Conservation (phyloP, 306 rosid genomes). For the Neltuma alba region DNA sequence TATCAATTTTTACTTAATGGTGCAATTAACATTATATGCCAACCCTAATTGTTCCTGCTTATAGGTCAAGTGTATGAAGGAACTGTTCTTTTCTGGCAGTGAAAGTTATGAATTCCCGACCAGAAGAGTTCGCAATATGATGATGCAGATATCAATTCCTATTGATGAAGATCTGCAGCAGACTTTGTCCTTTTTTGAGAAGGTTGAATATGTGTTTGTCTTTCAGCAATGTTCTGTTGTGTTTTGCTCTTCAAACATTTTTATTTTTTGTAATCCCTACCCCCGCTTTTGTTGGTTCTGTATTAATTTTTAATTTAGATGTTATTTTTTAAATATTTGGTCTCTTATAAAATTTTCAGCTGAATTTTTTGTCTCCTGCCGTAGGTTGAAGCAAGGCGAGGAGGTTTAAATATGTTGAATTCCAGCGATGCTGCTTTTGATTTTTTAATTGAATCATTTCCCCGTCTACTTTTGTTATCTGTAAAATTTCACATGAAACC, state of each 20-base stretch:
- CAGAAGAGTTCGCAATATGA: slow-evolving; percentile 64
- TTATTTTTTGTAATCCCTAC: not conserved
- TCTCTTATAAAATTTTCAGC: not conserved
- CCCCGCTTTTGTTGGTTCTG: not conserved
- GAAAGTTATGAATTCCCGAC: slow-evolving; percentile 40
- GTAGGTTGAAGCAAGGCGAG: slow-evolving; percentile 81
- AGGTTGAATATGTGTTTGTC: slow-evolving; percentile 44
- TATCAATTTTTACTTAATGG: not conserved
- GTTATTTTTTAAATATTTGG: not conserved
- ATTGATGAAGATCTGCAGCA: slow-evolving; percentile 80
- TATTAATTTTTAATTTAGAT: slow-evolving; percentile 3
- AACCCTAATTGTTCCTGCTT: slow-evolving; percentile 4
- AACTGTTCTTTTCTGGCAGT: slow-evolving; percentile 61
- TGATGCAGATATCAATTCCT: slow-evolving; percentile 72
- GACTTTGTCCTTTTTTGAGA: slow-evolving; percentile 80
- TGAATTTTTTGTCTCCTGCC: slow-evolving; percentile 29
- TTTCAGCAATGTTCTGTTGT: slow-evolving; percentile 6
- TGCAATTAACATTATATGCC: not conserved
- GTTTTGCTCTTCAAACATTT: not conserved
- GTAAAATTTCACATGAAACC: slow-evolving; percentile 54
- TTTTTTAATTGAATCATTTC: slow-evolving; percentile 74
- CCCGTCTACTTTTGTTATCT: slow-evolving; percentile 64
- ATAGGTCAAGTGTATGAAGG: slow-evolving; percentile 76
- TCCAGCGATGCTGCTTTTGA: slow-evolving; percentile 54
- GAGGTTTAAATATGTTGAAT: slow-evolving; percentile 69